These are phyloP conservation scores for Boletus fagicola DNA, from an alignment of 768 basidiomycete species.

Conservation along the genomic window DNA sequence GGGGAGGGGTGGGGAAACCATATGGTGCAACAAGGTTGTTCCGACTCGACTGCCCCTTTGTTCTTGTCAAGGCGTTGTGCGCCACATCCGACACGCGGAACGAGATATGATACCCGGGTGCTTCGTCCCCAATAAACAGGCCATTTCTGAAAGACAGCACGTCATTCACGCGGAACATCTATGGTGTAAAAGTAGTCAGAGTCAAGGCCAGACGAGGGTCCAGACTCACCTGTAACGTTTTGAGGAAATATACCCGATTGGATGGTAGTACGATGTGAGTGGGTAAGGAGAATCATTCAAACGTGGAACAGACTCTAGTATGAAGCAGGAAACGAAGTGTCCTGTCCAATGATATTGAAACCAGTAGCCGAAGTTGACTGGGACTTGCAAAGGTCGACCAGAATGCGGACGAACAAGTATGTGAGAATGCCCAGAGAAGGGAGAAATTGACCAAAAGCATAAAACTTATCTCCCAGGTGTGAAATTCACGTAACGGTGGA, in stretches of 20 bases:
- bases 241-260: background rate
- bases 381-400: background rate
- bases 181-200: background rate
- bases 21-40: constrained; percentile 1
- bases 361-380: background rate
- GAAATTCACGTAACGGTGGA: constrained; percentile 15
- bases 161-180: background rate
- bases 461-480: constrained; percentile 9
- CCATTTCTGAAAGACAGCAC: background rate
- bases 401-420: background rate
- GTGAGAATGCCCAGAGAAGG: constrained; percentile 7
- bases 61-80: constrained; percentile 2
- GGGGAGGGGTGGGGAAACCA: background rate
- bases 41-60: background rate
- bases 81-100: constrained; percentile 15
- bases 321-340: background rate
- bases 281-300: background rate
- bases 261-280: background rate
- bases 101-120: background rate
- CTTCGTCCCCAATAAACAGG: background rate
- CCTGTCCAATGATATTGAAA: background rate
- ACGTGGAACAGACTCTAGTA: background rate
- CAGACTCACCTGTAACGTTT: background rate
- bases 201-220: background rate
- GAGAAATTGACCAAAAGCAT: background rate